Evolutionary conservation across 441 rosid species (phyloP), one percentile per base, ranked within the genome.

Genomic region (Geranium incanum): DNA sequence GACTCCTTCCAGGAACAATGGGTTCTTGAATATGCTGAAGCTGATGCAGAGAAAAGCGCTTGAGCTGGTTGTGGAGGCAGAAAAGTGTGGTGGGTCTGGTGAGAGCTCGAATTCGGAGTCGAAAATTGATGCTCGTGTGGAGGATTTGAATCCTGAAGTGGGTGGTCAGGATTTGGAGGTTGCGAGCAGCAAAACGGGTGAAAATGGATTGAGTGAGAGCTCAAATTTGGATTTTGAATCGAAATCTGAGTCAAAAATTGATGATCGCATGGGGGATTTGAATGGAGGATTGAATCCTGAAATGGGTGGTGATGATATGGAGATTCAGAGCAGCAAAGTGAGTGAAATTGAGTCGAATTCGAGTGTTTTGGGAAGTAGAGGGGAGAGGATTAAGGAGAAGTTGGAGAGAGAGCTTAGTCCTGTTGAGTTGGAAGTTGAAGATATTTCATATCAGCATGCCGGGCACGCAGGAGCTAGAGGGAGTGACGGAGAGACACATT

Each of bases 41-140:
- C 73, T 93, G 86, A 91, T 91, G 97, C 91, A 93, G 77, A 88
- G 81, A 84, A 91, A 89, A 76, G 95, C 97, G 19, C 81, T 87
- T 75, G 78, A 72, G 45, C 66, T 93, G 80, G 72, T 68, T 15
- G 45, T 84, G 33, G 83, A 72, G 77, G 70, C 84, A 15, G 86
- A 83, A 37, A 79, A 72, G 69, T 76, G 66, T 62, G 62, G 62
- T 36, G 73, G 72, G 8, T 55, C 68, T 6, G 36, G 4, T 12
- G 70, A 69, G 11, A 38, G 21, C 21, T 3, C 79, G 5, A 75
- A 43, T 71, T 67, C 71, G 62, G 75, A 16, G 36, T 71, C 77
- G n/a, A 70, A 68, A 65, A 73, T 59, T 2, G 80, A 36, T 64
- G 71, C 8, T 59, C 68, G 50, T 39, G 79, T n/a, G 41, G 72